phyloP scores from a whole-genome alignment of 768 basidiomycete species.

The Tulasnella sp. region DNA sequence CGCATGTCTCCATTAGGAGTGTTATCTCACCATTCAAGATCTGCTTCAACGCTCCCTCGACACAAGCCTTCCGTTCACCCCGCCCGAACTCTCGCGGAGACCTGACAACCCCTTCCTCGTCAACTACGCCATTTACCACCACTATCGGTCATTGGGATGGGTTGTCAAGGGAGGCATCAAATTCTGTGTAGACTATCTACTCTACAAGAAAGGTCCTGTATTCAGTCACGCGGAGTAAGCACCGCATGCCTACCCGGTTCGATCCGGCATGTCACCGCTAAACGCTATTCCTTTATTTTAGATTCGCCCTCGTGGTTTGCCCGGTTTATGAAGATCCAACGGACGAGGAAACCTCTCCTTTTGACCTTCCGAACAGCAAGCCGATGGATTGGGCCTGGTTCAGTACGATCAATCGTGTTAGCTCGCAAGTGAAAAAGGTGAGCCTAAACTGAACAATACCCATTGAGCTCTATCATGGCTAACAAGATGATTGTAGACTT shows the following conservation, averaged over 20 bases:
- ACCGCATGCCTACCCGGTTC: neutral
- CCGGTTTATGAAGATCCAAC: constrained; percentile 79
- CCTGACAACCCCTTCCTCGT: constrained; percentile 91
- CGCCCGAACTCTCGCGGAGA: constrained; percentile 25
- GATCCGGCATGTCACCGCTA: neutral
- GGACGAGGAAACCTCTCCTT: constrained; percentile 55
- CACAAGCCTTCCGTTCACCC: constrained; percentile 20
- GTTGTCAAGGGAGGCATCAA: constrained; percentile 93
- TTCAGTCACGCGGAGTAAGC: constrained; percentile 92
- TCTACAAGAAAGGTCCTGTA: constrained; percentile 91
- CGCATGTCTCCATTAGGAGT: constrained; percentile 60
- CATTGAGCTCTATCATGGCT: neutral
- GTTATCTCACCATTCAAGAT: constrained; percentile 16
- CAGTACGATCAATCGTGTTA: constrained; percentile 92
- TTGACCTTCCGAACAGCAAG: constrained; percentile 49
- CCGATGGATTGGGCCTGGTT: constrained; percentile 93
- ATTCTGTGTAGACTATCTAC: constrained; percentile 89
- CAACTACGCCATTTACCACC: constrained; percentile 83
- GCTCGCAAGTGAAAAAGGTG: constrained; percentile 94
- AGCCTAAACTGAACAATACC: constrained; percentile 5
- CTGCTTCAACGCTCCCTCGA: constrained; percentile 30
- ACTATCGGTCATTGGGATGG: constrained; percentile 94
- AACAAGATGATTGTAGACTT: constrained; percentile 44
- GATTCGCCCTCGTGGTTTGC: constrained; percentile 83
- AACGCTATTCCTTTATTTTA: constrained; percentile 25